Evolutionary conservation across 352 stramenopile genomes (phyloP), one percentile per base, ranked within the genome.

Genomic region (Pythium coloratum): DNA sequence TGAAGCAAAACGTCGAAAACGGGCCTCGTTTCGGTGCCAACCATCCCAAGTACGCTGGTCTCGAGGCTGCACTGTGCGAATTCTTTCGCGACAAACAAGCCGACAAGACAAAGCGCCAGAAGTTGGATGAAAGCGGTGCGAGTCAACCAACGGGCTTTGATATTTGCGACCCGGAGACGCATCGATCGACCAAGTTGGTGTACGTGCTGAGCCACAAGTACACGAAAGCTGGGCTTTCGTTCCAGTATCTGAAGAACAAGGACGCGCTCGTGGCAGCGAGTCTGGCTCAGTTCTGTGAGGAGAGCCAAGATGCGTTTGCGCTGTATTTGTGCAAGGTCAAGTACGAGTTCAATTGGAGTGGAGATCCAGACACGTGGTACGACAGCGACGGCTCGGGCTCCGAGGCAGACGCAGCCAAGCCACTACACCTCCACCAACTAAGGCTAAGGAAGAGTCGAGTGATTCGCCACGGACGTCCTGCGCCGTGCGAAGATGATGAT

Each of bases 181-280:
- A 62, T 13, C 60, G 60, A 9, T n/a, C 26, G 4, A 60, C 60
- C 33, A 36, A 54, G 1, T 56, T 73, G 24, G 68, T 69, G 24
- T 44, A 59, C n/a, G 38, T 40, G n/a, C 26, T 69, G 1, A 38
- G 10, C 12, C 67, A 66, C 51, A 42, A 66, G 67, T 73, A 73
- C 50, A 73, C 67, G 2, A 1, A 66, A 18, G 24, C 38, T 1
- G 59, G 47, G 0, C 40, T 73, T 0, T 66, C 61, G 26, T 57
- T 59, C 24, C n/a, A 55, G 20, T 62, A 55, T n/a, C 36, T 73
- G 2, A 69, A 65, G 55, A 62, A 58, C 36, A 40, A 55, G 24
- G 67, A 62, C 16, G 47, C 20, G 12, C 26, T 64, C 6, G 61
- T 73, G 1, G 61, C 61, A 1, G 46, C 33, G 36, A 59, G 60